phyloP scores from a whole-genome alignment of 2,329 filamentous ascomycete species.

The Nemania bipapillata region DNA sequence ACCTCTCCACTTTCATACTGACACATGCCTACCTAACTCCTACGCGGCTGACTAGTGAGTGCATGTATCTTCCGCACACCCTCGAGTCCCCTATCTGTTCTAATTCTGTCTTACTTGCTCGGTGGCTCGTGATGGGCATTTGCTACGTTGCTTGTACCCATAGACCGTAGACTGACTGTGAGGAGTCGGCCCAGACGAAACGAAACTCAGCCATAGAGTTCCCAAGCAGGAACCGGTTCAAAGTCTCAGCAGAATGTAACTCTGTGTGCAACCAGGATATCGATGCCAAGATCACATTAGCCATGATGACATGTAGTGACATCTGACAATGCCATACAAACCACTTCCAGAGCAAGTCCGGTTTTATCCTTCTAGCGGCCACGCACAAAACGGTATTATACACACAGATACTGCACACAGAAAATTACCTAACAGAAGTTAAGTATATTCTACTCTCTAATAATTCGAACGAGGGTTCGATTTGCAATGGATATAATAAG shows the following conservation, averaged over 20 bases:
- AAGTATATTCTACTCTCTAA: background rate
- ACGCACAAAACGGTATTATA: background rate
- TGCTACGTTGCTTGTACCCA: background rate
- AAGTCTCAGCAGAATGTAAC: slow-evolving; percentile 34
- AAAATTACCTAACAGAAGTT: background rate
- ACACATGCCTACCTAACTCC: slow-evolving; percentile 2
- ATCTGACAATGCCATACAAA: too few relatives aligned
- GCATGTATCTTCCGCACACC: slow-evolving; percentile 1
- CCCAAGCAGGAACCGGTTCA: slow-evolving; percentile 13
- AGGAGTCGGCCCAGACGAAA: background rate
- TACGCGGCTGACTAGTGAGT: slow-evolving; percentile 33
- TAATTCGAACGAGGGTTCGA: background rate
- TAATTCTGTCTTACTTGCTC: background rate
- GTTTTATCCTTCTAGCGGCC: too few relatives aligned
- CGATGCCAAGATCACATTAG: slow-evolving; percentile 44
- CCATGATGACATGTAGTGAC: slow-evolving; percentile 24
- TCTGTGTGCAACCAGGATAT: slow-evolving; percentile 40
- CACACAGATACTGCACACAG: background rate
- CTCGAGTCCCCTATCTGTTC: background rate
- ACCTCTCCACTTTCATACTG: slow-evolving; percentile 25
- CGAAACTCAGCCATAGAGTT: slow-evolving; percentile 11
- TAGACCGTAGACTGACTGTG: background rate
- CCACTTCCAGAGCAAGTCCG: too few relatives aligned
- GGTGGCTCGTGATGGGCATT: background rate
- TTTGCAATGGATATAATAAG: slow-evolving; percentile 18